Base-by-base conservation (phyloP, 1,284 basidiomycete genomes). In the Leucoagaricus sp. region DNA sequence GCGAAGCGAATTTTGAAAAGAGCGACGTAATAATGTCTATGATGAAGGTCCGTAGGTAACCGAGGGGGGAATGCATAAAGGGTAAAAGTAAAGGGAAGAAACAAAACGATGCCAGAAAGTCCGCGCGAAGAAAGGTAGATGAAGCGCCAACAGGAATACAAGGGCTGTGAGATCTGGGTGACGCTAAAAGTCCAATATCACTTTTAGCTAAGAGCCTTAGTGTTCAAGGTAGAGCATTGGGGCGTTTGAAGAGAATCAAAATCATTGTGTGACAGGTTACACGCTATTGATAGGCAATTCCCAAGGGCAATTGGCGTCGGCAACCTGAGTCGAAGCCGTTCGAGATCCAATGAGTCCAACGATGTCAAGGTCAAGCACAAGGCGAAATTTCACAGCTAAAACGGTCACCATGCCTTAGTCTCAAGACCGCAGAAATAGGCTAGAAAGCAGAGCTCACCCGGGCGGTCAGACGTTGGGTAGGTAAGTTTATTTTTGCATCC, bases 271-370 rank as follows among this genome's bases (percentile, higher is more conserved):
- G 47, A 55, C 28, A 25, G 26, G 10, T 65, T 76, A 87, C 42
- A 67, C 75, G 45, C 78, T 74, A 63, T 75, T 84, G 6, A 75
- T 60, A 5, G 88, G 65, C 1, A 95, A 78, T 68, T 92, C 83
- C 62, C 94, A 81, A 0, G 93, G 93, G 66, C 93, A 96, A 13
- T 77, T 69, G 0, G 87, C 87, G 62, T 84, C 78, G 6, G 78
- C 74, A 45, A 93, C 77, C 58, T 83, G 73, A 0, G 85, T 82
- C 0, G 85, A 81, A 0, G 84, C 75, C 17, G 71, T 71, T 31
- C 78, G 81, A 12, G 75, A 73, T 13, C 77, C 75, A n/a, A 80
- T 75, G 36, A 94, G 78, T 12, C 93, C 93, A 9, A 78, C 68
- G 58, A 94, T 93, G 46, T 73, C 68, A 81, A 93, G 85, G 44